phyloP scores from a whole-genome alignment of 805 yeast genomes.

The Pichia insulana region DNA sequence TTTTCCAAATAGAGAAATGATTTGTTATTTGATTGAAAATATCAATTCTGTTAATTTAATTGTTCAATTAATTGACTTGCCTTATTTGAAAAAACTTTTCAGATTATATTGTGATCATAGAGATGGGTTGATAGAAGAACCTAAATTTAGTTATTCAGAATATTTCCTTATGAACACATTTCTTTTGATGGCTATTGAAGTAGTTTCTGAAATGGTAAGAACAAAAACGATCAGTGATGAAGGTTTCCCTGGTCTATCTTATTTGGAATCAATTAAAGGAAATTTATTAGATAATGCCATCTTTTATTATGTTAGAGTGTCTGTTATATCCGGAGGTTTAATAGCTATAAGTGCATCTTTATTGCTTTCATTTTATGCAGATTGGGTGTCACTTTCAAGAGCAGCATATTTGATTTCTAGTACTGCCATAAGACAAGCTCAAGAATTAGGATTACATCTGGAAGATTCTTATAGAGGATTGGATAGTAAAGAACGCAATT shows the following conservation, averaged over 20 bases:
- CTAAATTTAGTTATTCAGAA: constrained; percentile 26
- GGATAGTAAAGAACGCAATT: constrained; percentile 28
- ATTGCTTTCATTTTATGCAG: constrained; percentile 35
- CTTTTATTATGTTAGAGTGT: constrained; percentile 44
- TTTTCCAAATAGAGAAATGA: constrained; percentile 25
- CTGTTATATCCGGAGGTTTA: constrained; percentile 42
- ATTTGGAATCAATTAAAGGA: constrained; percentile 23
- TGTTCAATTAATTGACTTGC: constrained; percentile 5
- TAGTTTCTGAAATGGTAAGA: constrained; percentile 7
- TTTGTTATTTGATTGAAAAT: constrained; percentile 12
- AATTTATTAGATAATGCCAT: constrained; percentile 33
- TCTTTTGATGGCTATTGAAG: constrained; percentile 16
- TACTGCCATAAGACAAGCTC: constrained; percentile 44
- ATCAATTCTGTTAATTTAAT: constrained; percentile 5
- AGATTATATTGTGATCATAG: constrained; percentile 18
- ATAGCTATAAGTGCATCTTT: constrained; percentile 44
- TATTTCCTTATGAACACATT: constrained; percentile 25
- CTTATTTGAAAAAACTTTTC: constrained; percentile 8
- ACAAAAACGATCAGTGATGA: background rate
- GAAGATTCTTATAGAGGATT: constrained; percentile 34
- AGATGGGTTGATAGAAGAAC: constrained; percentile 18
- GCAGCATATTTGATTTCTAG: constrained; percentile 34
- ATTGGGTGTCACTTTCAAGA: constrained; percentile 28
- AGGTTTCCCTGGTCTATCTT: constrained; percentile 11
- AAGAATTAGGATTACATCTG: constrained; percentile 50